phyloP scores from a whole-genome alignment of 2,329 filamentous ascomycete species.

The Amylocarpus encephaloides region DNA sequence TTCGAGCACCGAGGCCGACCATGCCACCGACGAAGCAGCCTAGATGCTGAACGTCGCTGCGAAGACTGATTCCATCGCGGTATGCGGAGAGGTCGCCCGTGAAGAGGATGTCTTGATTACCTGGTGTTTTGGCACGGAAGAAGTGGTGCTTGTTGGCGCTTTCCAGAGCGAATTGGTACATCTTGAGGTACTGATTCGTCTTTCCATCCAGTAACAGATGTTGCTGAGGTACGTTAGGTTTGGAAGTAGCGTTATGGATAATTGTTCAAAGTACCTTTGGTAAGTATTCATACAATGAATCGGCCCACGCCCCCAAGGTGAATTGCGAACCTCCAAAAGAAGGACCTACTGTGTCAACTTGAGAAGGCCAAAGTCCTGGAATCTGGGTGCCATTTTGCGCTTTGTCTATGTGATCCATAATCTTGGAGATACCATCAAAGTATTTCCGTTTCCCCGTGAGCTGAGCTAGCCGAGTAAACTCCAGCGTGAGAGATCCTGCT shows the following conservation, averaged over 20 bases:
- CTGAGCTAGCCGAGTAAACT: conserved; percentile 56
- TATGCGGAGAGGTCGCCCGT: conserved; percentile 19
- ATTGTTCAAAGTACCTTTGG: conserved; percentile 39
- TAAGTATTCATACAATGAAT: conserved; percentile 59
- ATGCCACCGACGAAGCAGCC: conserved; percentile 67
- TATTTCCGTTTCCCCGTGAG: conserved; percentile 52
- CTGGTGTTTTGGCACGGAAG: conserved; percentile 61
- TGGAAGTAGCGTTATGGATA: neutral
- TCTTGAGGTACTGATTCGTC: conserved; percentile 51
- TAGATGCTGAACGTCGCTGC: conserved; percentile 51
- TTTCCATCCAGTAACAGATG: conserved; percentile 3
- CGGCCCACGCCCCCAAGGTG: conserved; percentile 47
- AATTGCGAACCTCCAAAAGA: conserved; percentile 48
- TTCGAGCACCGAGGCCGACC: conserved; percentile 58
- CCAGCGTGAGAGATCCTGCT: conserved; percentile 46
- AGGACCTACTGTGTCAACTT: conserved; percentile 45
- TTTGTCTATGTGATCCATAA: conserved; percentile 47
- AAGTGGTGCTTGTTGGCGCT: conserved; percentile 56
- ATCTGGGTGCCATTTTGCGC: conserved; percentile 46
- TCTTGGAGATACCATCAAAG: conserved; percentile 52
- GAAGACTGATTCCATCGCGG: conserved; percentile 36
- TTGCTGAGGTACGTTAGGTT: conserved; percentile 32
- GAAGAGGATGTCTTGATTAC: conserved; percentile 35
- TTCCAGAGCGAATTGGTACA: conserved; percentile 58
- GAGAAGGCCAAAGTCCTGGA: conserved; percentile 55